Evolutionary conservation across 306 rosid species (phyloP), one percentile per base, ranked within the genome.

Genomic region (Senna siamea): DNA sequence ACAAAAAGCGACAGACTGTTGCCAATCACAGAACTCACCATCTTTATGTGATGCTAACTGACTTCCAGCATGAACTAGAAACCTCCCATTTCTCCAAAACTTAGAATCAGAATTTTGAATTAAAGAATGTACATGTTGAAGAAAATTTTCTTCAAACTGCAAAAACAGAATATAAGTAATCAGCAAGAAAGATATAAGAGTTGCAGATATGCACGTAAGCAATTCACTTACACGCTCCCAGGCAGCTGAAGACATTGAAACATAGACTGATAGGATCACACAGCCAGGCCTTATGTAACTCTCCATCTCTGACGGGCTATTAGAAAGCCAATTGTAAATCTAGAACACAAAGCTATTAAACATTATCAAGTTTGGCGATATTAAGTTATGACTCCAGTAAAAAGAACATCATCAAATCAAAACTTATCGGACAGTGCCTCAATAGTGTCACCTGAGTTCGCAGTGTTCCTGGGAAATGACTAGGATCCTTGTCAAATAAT

Each of bases 201-300:
- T 52, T 61, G 40, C 35, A 56, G 60, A 70, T 43, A 30, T n/a
- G 82, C 60, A 66, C 75, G 44, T 71, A 23, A 56, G 76, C 4
- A 69, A 47, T 70, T 69, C 40, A 80, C 98, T 84, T 71, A 93
- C 98, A 69, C 82, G 85, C 61, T 84, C 93, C 98, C 98, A 93
- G 8, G 96, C 84, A 83, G 83, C 71, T 48, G 86, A 69, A 37
- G 97, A 72, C 97, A 90, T 89, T 38, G 96, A 67, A 59, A 79
- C 85, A 83, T 93, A 93, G 79, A 90, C 53, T 68, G 98, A 87
- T 57, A 93, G 80, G 70, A 93, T 82, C 71, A 93, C 98, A 56
- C 98, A 93, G 26, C 98, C 98, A 19, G 98, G 98, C 73, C 97
- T 84, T 72, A 93, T 90, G 92, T 89, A 86, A 85, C 98, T 93